Conservation (phyloP, 192 early-diverging fungal species). For the Spizellomyces punctatus region DNA sequence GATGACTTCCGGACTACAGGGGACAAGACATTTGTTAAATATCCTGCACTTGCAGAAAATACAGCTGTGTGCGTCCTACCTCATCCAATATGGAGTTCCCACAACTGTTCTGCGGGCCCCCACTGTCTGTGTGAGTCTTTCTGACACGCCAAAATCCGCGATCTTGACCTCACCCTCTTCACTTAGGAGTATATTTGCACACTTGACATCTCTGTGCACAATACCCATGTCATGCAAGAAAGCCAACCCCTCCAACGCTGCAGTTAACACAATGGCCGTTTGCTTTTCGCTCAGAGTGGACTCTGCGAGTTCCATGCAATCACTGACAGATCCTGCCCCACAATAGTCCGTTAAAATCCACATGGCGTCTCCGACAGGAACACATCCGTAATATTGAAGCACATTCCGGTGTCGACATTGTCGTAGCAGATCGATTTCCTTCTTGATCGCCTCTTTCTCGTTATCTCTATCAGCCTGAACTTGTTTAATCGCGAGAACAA, state of each 20-base stretch:
- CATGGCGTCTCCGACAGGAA: slow-evolving; percentile 34
- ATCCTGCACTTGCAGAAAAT: slow-evolving; percentile 17
- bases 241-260: slow-evolving; percentile 43
- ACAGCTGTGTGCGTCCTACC: slow-evolving; percentile 27
- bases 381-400: slow-evolving; percentile 51
- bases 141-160: slow-evolving; percentile 46
- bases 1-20: slow-evolving; percentile 57
- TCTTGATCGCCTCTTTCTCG: slow-evolving; percentile 37
- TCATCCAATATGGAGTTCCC: slow-evolving; percentile 50
- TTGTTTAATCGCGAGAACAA: slow-evolving; percentile 51
- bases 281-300: slow-evolving; percentile 37
- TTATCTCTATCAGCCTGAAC: slow-evolving; percentile 24
- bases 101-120: slow-evolving; percentile 32
- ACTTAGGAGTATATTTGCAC: slow-evolving; percentile 44
- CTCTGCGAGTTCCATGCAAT: slow-evolving; percentile 42
- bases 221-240: slow-evolving; percentile 41
- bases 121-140: slow-evolving; percentile 30
- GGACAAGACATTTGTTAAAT: slow-evolving; percentile 73
- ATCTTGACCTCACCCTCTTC: slow-evolving; percentile 36
- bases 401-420: slow-evolving; percentile 46
- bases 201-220: slow-evolving; percentile 46
- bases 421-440: slow-evolving; percentile 50
- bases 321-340: slow-evolving; percentile 46
- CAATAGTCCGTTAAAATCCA: slow-evolving; percentile 56
- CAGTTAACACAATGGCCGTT: slow-evolving; percentile 32